These are phyloP conservation scores for Plenodomus tracheiphilus DNA, from an alignment of 2,329 filamentous ascomycete genomes.

Conservation along the genomic window DNA sequence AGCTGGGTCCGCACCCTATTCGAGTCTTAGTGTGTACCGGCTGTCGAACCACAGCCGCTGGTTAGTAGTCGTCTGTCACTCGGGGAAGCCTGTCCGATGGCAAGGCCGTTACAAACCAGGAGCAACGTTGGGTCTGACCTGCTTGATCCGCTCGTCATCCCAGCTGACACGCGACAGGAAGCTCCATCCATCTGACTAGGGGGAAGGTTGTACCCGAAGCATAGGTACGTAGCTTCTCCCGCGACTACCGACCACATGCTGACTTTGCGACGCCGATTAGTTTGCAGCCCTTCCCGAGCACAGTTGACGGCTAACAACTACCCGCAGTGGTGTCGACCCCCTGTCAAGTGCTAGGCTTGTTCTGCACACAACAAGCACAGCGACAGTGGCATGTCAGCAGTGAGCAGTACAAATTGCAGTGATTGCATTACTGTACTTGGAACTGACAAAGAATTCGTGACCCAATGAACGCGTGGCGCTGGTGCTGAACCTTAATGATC, in stretches of 20 bases:
- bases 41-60: constrained; percentile 27
- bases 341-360: constrained; percentile 7
- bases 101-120: constrained; percentile 32
- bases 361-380: constrained; percentile 14
- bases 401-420: too few species aligned
- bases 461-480: constrained; percentile 18
- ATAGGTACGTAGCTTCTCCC: constrained; percentile 21
- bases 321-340: not conserved
- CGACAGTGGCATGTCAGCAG: not conserved
- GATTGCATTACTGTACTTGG: too few species aligned
- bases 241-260: constrained; percentile 27
- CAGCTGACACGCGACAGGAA: constrained; percentile 33
- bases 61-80: constrained; percentile 25
- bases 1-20: constrained; percentile 30
- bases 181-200: constrained; percentile 23
- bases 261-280: constrained; percentile 5
- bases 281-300: constrained; percentile 1
- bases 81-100: constrained; percentile 36
- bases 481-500: constrained; percentile 18
- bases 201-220: constrained; percentile 22
- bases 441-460: constrained; percentile 6
- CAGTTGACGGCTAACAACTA: not conserved
- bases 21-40: constrained; percentile 18
- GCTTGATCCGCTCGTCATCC: constrained; percentile 22
- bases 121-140: constrained; percentile 30